These are phyloP conservation scores for Penicillium aurantiogriseum DNA, from an alignment of 2,329 filamentous ascomycete species.

Conservation along the genomic window DNA sequence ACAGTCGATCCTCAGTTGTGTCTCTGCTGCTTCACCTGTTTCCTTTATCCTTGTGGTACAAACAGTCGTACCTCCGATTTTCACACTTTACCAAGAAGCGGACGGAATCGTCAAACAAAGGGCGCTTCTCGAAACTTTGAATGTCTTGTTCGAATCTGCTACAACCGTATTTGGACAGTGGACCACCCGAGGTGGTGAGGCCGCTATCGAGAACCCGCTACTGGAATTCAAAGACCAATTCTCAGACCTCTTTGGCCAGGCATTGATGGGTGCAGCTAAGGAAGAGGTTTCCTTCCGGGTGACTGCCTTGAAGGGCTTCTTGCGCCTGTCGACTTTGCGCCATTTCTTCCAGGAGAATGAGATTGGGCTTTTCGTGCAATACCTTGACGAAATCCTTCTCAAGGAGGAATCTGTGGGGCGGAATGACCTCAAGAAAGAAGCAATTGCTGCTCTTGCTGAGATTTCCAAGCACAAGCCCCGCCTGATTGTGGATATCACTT, in stretches of 20 bases:
- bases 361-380: conserved; percentile 54
- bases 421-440: conserved; percentile 57
- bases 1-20: conserved; percentile 58
- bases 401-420: conserved; percentile 57
- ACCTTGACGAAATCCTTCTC: conserved; percentile 61
- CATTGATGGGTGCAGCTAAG: conserved; percentile 52
- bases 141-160: conserved; percentile 58
- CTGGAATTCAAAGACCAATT: conserved; percentile 51
- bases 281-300: conserved; percentile 53
- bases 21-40: conserved; percentile 55
- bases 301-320: conserved; percentile 49
- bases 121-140: conserved; percentile 61
- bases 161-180: conserved; percentile 58
- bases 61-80: conserved; percentile 56
- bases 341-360: conserved; percentile 53
- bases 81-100: conserved; percentile 60
- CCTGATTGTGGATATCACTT: conserved; percentile 62
- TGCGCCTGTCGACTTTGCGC: conserved; percentile 47
- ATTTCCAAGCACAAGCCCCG: conserved; percentile 62
- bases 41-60: conserved; percentile 58
- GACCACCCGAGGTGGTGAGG: conserved; percentile 44
- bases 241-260: conserved; percentile 55
- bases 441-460: conserved; percentile 58
- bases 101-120: conserved; percentile 62
- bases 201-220: conserved; percentile 44